phyloP scores from a whole-genome alignment of 768 basidiomycete species.

The Coprinellus micaceus region DNA sequence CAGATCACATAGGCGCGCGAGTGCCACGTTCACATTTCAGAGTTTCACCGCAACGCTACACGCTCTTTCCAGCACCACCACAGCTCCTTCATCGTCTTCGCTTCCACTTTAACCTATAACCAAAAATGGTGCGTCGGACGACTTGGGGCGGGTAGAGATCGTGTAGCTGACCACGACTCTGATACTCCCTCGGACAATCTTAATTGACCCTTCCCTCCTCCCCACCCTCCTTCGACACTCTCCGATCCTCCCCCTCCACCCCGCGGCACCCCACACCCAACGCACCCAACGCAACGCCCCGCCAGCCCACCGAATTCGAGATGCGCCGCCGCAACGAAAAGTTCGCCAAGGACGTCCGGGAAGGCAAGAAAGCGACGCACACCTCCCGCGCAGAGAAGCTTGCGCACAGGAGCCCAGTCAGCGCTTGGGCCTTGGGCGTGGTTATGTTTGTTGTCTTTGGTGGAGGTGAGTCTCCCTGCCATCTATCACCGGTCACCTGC shows the following conservation, averaged over 20 bases:
- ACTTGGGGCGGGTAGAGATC: too few relatives aligned
- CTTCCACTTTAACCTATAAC: not conserved
- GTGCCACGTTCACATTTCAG: conserved; percentile 24
- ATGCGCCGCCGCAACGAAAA: conserved; percentile 76
- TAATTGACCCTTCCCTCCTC: too few relatives aligned
- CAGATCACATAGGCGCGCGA: not conserved
- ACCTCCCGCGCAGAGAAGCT: conserved; percentile 68
- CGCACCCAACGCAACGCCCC: conserved; percentile 11
- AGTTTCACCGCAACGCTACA: not conserved
- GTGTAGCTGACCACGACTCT: too few relatives aligned
- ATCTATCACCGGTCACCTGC: not conserved
- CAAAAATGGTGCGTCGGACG: conserved; percentile 7
- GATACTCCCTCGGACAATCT: too few relatives aligned
- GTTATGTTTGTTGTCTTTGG: conserved; percentile 76
- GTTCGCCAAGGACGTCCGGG: conserved; percentile 69
- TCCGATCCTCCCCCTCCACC: too few relatives aligned
- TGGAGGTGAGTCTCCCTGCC: conserved; percentile 55
- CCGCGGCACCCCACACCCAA: too few relatives aligned
- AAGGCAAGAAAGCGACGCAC: conserved; percentile 75
- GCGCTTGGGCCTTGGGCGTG: conserved; percentile 68
- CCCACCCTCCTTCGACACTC: too few relatives aligned
- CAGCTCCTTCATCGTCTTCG: not conserved
- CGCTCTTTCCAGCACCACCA: not conserved
- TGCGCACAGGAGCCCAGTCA: conserved; percentile 71
- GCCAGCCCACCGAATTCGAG: conserved; percentile 73